Conservation (phyloP, 2,329 filamentous ascomycete species). For the Eutypa lata region DNA sequence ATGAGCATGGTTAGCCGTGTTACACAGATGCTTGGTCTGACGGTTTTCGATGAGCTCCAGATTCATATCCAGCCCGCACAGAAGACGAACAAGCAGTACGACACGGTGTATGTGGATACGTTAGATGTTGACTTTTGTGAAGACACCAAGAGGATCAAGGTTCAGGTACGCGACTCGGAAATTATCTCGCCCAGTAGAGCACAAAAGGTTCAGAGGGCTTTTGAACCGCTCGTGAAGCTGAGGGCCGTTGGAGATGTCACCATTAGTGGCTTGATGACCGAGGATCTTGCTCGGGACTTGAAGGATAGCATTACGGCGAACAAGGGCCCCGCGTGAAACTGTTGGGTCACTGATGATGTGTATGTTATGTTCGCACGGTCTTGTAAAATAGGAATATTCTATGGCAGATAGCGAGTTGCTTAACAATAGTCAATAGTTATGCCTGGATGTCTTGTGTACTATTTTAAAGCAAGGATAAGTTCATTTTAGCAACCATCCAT, state of each 20-base stretch:
- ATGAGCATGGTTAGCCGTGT: not conserved
- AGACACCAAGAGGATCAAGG: not conserved
- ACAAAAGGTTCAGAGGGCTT: constrained; percentile 1
- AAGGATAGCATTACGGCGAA: not conserved
- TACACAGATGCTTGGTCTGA: not conserved
- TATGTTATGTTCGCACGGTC: too few relatives aligned
- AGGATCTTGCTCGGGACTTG: not conserved
- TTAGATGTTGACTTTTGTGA: not conserved
- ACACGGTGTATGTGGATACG: not conserved
- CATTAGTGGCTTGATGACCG: not conserved
- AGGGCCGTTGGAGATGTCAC: not conserved
- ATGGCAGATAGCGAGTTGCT: too few relatives aligned
- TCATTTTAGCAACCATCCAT: too few relatives aligned
- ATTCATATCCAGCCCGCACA: not conserved
- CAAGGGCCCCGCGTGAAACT: too few relatives aligned
- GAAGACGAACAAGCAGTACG: not conserved
- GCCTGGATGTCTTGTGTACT: too few relatives aligned
- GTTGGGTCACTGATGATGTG: too few relatives aligned
- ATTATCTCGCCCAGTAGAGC: not conserved
- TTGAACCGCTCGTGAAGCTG: constrained; percentile 1
- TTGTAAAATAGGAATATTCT: too few relatives aligned
- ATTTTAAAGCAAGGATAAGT: too few relatives aligned
- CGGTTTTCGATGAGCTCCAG: not conserved
- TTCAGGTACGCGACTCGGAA: not conserved
- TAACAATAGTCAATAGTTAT: too few relatives aligned